These are phyloP conservation scores for Toxoplasma gondii DNA, from an alignment of 169 alveolate genomes.

Conservation along the genomic window DNA sequence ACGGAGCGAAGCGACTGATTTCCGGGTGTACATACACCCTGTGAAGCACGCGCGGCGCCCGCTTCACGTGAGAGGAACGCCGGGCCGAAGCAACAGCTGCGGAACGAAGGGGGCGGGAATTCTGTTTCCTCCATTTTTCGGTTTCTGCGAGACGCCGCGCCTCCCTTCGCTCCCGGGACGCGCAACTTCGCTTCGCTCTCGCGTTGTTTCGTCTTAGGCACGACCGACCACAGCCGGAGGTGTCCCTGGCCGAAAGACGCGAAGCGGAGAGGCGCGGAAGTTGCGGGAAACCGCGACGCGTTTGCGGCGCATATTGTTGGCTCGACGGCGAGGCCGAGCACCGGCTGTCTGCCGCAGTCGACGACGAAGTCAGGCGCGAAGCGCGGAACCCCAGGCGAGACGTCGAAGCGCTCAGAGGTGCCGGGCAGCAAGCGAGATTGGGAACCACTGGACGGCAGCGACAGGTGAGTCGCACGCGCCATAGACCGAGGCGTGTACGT, in stretches of 20 bases:
- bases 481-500: not conserved
- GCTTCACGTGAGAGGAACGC: conserved; percentile 10
- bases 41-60: not conserved
- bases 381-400: not conserved
- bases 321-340: conserved; percentile 24
- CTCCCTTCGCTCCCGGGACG: not conserved
- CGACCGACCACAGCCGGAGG: conserved; percentile 48
- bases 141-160: not conserved
- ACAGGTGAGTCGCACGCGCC: not conserved
- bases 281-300: not conserved
- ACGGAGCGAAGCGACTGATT: not conserved
- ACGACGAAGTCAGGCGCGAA: not conserved
- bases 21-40: not conserved
- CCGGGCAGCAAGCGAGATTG: not conserved
- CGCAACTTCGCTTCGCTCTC: not conserved
- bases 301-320: not conserved
- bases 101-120: not conserved
- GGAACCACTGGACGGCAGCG: not conserved
- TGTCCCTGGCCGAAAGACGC: conserved; percentile 62
- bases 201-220: not conserved
- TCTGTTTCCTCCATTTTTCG: not conserved
- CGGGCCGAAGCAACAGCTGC: conserved; percentile 12
- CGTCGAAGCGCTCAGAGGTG: not conserved
- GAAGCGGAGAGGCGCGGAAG: conserved; percentile 30
- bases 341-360: conserved; percentile 11